Conservation (phyloP, 805 yeast genomes). For the Lipomyces chichibuensis region DNA sequence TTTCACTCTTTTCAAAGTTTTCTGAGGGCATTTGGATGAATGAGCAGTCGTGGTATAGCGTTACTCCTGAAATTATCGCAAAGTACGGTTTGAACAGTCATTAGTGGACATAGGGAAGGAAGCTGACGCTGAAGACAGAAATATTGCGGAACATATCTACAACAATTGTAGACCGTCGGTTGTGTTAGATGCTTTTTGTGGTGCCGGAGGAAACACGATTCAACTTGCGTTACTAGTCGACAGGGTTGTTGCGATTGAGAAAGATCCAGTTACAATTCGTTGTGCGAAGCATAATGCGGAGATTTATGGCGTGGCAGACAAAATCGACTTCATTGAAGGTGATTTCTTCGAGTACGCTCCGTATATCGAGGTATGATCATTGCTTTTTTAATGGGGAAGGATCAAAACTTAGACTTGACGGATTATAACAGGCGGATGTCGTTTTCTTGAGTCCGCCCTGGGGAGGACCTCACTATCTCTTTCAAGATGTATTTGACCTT, state of each 20-base stretch:
- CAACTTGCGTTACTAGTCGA: slow-evolving; percentile 62
- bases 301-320: slow-evolving; percentile 58
- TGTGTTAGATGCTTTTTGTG: slow-evolving; percentile 70
- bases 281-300: slow-evolving; percentile 66
- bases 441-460: slow-evolving; percentile 84
- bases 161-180: neutral
- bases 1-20: slow-evolving; percentile 59
- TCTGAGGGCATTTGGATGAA: slow-evolving; percentile 70
- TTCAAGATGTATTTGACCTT: slow-evolving; percentile 27
- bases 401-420: slow-evolving; percentile 20
- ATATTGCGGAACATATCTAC: slow-evolving; percentile 37
- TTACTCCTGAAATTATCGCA: slow-evolving; percentile 76
- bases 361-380: neutral
- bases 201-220: slow-evolving; percentile 80
- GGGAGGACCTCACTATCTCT: slow-evolving; percentile 56
- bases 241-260: slow-evolving; percentile 62
- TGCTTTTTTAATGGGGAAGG: slow-evolving; percentile 36
- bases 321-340: slow-evolving; percentile 53
- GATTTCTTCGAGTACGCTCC: slow-evolving; percentile 50
- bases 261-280: slow-evolving; percentile 59
- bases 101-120: neutral
- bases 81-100: slow-evolving; percentile 46
- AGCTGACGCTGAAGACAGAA: slow-evolving; percentile 30
- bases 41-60: slow-evolving; percentile 78
- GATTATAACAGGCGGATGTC: slow-evolving; percentile 50